phyloP scores from a whole-genome alignment of 202 grass and related monocot species.

The Panicum hallii region DNA sequence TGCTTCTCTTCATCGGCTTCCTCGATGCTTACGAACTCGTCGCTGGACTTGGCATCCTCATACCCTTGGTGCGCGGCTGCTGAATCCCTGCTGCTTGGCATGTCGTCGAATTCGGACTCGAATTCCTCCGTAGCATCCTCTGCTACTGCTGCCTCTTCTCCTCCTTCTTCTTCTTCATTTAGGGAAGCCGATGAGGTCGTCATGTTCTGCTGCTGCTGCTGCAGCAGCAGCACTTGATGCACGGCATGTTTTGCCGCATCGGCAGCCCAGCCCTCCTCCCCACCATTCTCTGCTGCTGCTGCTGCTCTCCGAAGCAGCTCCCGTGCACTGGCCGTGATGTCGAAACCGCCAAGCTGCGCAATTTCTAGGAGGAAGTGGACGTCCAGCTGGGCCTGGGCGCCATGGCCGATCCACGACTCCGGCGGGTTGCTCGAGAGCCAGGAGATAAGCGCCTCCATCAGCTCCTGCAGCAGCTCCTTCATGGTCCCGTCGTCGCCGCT shows the following conservation, averaged over 20 bases:
- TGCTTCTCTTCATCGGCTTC: background rate
- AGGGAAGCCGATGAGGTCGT: no score
- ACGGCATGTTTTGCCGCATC: conserved; percentile 50
- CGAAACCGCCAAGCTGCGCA: conserved; percentile 46
- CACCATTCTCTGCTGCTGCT: background rate
- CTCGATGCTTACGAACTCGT: no score
- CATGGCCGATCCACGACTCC: conserved; percentile 6
- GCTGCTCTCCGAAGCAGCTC: conserved; percentile 32
- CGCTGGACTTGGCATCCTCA: no score
- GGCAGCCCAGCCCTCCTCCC: conserved; percentile 22
- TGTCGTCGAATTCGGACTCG: no score
- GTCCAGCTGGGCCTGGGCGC: conserved; percentile 53
- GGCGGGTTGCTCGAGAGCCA: conserved; percentile 50
- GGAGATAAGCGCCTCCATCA: conserved; percentile 57
- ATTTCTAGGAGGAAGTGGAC: conserved; percentile 65
- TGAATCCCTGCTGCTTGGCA: conserved; percentile 34
- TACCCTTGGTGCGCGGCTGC: no score
- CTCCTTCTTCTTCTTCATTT: conserved; percentile 1
- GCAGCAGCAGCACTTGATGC: background rate
- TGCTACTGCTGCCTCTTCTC: background rate
- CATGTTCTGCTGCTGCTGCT: no score
- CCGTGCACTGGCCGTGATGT: conserved; percentile 34
- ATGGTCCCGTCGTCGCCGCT: conserved; percentile 40
- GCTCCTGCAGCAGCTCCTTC: conserved; percentile 45
- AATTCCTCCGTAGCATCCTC: background rate